Evolutionary conservation across 2,329 filamentous ascomycete species (phyloP).

Genomic region (Lecanoromycetidae sp.): DNA sequence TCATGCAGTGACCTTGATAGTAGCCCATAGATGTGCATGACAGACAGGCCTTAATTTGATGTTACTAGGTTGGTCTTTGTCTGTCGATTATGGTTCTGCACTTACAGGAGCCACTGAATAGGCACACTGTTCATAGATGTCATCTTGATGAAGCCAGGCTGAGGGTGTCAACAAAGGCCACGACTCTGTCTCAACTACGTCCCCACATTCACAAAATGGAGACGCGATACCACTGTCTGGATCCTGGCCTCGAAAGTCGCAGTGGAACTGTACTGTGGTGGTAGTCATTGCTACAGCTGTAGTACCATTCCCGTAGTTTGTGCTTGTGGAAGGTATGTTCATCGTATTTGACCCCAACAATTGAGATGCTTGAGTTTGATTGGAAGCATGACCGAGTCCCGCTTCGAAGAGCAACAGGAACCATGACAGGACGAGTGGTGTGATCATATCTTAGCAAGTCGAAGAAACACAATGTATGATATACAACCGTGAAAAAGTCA

Average conservation of each 20-base stretch:
- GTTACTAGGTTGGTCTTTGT: not conserved
- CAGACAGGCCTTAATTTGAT: not conserved
- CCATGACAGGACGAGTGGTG: too few species aligned
- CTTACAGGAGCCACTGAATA: not conserved
- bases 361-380: not conserved
- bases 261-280: not conserved
- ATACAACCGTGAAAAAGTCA: too few species aligned
- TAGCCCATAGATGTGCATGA: not conserved
- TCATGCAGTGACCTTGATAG: not conserved
- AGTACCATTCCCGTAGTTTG: too few species aligned
- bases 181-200: not conserved
- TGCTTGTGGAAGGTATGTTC: not conserved
- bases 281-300: not conserved
- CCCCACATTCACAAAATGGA: not conserved
- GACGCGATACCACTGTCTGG: not conserved
- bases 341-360: not conserved
- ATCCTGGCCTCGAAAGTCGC: not conserved
- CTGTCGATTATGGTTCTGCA: too few species aligned
- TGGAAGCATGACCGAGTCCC: not conserved
- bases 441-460: too few species aligned
- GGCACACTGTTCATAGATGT: not conserved
- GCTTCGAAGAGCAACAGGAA: not conserved
- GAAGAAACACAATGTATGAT: too few species aligned
- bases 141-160: not conserved
- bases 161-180: not conserved